phyloP scores from a whole-genome alignment of 495 filamentous ascomycete genomes.

The Penicillium odoratum region DNA sequence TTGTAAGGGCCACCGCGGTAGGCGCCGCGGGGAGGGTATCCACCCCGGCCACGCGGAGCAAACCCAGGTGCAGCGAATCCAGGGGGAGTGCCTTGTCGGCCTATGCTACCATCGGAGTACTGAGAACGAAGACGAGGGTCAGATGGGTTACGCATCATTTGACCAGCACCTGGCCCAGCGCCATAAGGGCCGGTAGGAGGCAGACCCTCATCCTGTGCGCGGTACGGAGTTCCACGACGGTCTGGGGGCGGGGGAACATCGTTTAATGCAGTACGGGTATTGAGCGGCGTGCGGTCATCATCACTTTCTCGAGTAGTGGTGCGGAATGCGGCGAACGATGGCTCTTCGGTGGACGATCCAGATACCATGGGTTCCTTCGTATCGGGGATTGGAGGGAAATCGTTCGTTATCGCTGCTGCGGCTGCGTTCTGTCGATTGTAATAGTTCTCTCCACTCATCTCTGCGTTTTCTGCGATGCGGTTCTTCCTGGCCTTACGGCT shows the following conservation, averaged over 20 bases:
- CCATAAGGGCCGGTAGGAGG: constrained; percentile 42
- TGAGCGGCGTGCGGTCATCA: constrained; percentile 85
- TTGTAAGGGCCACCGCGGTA: constrained; percentile 56
- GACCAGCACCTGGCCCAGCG: constrained; percentile 37
- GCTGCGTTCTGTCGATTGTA: constrained; percentile 70
- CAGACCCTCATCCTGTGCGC: constrained; percentile 65
- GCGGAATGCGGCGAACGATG: constrained; percentile 79
- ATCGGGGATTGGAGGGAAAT: constrained; percentile 45
- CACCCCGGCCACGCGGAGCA: constrained; percentile 54
- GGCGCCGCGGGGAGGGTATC: constrained; percentile 56
- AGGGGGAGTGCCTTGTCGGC: constrained; percentile 49
- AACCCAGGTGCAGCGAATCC: constrained; percentile 36
- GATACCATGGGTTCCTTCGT: constrained; percentile 54
- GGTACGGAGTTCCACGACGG: constrained; percentile 31
- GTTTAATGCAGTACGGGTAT: constrained; percentile 50
- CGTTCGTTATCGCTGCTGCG: constrained; percentile 33
- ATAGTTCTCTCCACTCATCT: constrained; percentile 93
- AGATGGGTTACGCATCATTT: constrained; percentile 41
- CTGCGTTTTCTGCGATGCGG: constrained; percentile 87
- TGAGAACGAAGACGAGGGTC: constrained; percentile 57
- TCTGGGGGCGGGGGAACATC: constrained; percentile 19
- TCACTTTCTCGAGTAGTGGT: constrained; percentile 59
- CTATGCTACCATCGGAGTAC: constrained; percentile 60
- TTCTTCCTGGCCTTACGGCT: constrained; percentile 88
- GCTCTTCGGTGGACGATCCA: constrained; percentile 53